Percentiles rank a stretch among this genome's conserved stretches.
phyloP scores from a whole-genome alignment of 2,329 filamentous ascomycete genomes.

The Neofusicoccum parvum region DNA sequence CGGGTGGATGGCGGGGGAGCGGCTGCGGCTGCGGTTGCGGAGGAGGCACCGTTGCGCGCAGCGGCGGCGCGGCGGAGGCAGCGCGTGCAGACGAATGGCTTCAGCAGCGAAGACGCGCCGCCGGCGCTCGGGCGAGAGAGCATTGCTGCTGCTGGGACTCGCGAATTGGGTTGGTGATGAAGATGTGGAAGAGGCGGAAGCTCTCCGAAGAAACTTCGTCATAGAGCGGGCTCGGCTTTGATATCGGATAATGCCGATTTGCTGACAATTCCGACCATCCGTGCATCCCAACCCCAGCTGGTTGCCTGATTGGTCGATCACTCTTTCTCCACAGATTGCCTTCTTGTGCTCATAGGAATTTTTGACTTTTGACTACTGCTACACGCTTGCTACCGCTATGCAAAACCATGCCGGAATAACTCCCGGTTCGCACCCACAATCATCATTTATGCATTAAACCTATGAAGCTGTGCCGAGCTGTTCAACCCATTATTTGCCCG shows the following conservation, averaged over 20 bases:
- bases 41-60: neutral
- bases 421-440: neutral
- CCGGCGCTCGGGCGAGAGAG: slow-evolving; percentile 5
- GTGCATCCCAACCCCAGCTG: neutral
- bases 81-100: slow-evolving; percentile 9
- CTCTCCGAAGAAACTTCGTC: slow-evolving; percentile 15
- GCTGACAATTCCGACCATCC: slow-evolving; percentile 4
- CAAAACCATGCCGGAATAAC: neutral
- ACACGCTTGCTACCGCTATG: slow-evolving; percentile 1
- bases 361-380: neutral
- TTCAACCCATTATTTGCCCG: slow-evolving; percentile 4
- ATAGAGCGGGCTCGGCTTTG: slow-evolving; percentile 12
- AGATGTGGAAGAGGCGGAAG: neutral
- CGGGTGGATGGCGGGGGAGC: neutral
- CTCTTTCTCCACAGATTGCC: neutral
- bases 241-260: slow-evolving; percentile 18
- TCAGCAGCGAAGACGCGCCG: neutral
- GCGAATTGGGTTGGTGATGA: neutral
- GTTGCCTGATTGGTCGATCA: neutral
- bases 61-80: neutral
- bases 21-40: neutral
- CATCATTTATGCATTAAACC: neutral
- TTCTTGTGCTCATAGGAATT: neutral
- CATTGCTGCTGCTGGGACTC: neutral
- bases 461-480: neutral